Evolutionary conservation across 2,329 filamentous ascomycete species (phyloP).

Genomic region (Periconia macrospinosa): DNA sequence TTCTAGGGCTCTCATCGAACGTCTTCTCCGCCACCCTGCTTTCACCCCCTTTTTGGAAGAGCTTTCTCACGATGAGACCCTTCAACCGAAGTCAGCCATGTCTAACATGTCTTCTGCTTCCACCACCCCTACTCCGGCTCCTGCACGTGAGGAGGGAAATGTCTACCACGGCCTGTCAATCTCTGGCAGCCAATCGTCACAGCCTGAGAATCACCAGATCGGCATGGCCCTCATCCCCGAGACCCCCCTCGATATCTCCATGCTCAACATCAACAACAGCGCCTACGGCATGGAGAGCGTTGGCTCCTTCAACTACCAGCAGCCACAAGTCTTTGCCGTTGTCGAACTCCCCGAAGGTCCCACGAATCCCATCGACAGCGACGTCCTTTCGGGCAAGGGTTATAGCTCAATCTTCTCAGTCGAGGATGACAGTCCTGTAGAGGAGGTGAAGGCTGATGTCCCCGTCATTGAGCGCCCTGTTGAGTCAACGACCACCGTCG

Average conservation of each 20-base stretch:
- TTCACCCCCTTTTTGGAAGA: slow-evolving; percentile 52
- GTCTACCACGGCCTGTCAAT: slow-evolving; percentile 56
- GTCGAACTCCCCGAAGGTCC: slow-evolving; percentile 70
- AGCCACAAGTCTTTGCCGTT: slow-evolving; percentile 74
- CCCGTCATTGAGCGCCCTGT: slow-evolving; percentile 51
- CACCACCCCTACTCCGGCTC: slow-evolving; percentile 44
- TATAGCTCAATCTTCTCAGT: slow-evolving; percentile 35
- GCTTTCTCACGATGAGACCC: slow-evolving; percentile 42
- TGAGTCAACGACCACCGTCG: slow-evolving; percentile 15
- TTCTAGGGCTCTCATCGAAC: slow-evolving; percentile 77
- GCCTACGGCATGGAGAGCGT: slow-evolving; percentile 54
- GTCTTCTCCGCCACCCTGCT: slow-evolving; percentile 61
- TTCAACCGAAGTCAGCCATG: slow-evolving; percentile 35
- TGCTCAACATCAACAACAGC: slow-evolving; percentile 61
- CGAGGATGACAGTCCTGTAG: slow-evolving; percentile 42
- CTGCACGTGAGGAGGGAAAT: slow-evolving; percentile 64
- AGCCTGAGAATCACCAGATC: slow-evolving; percentile 63
- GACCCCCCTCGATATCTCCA: slow-evolving; percentile 72
- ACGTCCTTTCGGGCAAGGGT: slow-evolving; percentile 71
- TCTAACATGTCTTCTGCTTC: slow-evolving; percentile 26
- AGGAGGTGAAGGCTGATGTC: slow-evolving; percentile 53
- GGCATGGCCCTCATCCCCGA: slow-evolving; percentile 85
- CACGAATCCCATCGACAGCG: slow-evolving; percentile 58
- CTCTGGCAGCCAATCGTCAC: slow-evolving; percentile 44
- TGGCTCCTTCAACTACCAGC: slow-evolving; percentile 47